Percentiles rank a stretch among this genome's conserved stretches.
phyloP scores from a whole-genome alignment of 805 yeast genomes.

The Saturnispora serradocipensis region DNA sequence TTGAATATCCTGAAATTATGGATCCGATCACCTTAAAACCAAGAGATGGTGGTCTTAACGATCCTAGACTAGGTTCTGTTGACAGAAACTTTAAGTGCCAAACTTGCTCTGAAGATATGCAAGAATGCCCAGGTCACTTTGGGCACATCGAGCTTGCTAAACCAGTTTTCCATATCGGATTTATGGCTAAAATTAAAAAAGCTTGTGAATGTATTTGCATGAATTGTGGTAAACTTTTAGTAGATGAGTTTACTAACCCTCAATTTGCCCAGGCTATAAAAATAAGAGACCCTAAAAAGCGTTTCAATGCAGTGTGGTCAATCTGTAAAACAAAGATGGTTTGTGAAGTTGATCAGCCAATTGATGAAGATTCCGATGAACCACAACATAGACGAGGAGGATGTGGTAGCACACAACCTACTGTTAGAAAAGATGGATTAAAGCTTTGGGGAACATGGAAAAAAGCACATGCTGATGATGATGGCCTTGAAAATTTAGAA shows the following conservation, averaged over 20 bases:
- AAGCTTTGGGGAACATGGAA: constrained; percentile 99
- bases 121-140: constrained; percentile 98
- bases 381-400: constrained; percentile 65
- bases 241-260: constrained; percentile 70
- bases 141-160: constrained; percentile 98
- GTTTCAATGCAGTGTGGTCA: constrained; percentile 96
- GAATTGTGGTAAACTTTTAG: constrained; percentile 92
- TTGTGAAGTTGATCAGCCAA: constrained; percentile 86
- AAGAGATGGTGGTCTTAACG: constrained; percentile 93
- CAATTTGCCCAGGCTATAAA: constrained; percentile 81
- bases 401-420: constrained; percentile 95
- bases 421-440: constrained; percentile 90
- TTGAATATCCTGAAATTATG: constrained; percentile 99
- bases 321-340: constrained; percentile 86
- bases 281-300: constrained; percentile 87
- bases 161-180: constrained; percentile 97
- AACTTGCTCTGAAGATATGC: constrained; percentile 99
- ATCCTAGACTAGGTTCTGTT: constrained; percentile 93
- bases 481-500: constrained; percentile 75
- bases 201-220: constrained; percentile 95
- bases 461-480: constrained; percentile 66
- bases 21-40: constrained; percentile 94
- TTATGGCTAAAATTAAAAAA: constrained; percentile 86
- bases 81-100: constrained; percentile 97
- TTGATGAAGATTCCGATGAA: constrained; percentile 37